Conservation (phyloP, 2,329 filamentous ascomycete genomes). For the Cadophora sp. region DNA sequence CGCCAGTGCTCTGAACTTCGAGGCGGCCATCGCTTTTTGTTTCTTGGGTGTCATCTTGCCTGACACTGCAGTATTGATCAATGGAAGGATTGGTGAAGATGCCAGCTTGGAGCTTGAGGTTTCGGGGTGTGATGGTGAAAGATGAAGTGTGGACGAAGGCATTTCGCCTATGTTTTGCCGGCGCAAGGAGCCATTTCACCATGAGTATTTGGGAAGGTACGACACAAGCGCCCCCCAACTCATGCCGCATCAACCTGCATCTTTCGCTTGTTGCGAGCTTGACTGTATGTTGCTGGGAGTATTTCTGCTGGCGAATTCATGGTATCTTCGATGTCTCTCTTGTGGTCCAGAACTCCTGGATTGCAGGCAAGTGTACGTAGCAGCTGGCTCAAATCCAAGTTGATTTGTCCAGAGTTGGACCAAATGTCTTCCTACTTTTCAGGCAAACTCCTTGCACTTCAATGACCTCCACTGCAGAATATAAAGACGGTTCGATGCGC, state of each 20-base stretch:
- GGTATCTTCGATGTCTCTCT: too few species aligned
- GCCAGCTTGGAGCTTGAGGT: too few species aligned
- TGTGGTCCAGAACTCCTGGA: too few species aligned
- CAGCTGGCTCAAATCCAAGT: too few species aligned
- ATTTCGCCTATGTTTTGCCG: neutral
- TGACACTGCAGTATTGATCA: neutral
- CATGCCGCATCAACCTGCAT: neutral
- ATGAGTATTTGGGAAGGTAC: neutral
- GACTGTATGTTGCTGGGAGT: neutral
- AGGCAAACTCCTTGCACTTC: too few species aligned
- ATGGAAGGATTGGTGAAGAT: neutral
- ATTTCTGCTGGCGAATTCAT: neutral
- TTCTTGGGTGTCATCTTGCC: neutral
- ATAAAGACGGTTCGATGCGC: too few species aligned
- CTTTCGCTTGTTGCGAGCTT: neutral
- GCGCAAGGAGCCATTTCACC: neutral
- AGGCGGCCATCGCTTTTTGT: neutral
- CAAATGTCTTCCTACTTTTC: too few species aligned
- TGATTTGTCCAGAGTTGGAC: too few species aligned
- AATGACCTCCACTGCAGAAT: too few species aligned
- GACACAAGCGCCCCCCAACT: neutral
- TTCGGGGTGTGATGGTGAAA: neutral
- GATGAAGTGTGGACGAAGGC: neutral
- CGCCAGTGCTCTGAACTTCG: neutral
- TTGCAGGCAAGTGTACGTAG: too few species aligned